These are phyloP conservation scores for Polyporus tsugae DNA, from an alignment of 1,284 basidiomycete genomes.

Conservation along the genomic window DNA sequence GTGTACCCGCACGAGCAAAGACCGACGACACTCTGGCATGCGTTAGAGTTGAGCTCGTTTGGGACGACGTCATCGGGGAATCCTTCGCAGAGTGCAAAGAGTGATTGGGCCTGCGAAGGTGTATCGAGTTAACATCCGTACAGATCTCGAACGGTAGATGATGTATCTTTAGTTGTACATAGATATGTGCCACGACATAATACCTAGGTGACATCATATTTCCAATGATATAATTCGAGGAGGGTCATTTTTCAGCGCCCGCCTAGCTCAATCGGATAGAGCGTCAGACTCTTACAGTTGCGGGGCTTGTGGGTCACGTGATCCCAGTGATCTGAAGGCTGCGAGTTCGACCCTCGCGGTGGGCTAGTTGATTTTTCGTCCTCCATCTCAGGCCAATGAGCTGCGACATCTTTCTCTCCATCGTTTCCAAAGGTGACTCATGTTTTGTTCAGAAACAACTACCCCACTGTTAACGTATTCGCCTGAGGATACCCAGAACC, in stretches of 20 bases:
- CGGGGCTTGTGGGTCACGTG: background rate
- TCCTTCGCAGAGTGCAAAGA: background rate
- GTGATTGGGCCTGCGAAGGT: background rate
- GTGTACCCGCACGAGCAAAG: background rate
- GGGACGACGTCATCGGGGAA: background rate
- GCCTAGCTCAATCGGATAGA: slow-evolving; percentile 90
- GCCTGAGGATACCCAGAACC: too few species aligned
- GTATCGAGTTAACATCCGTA: background rate
- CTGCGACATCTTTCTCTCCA: too few species aligned
- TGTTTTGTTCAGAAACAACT: too few species aligned
- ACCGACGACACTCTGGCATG: background rate
- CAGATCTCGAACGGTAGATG: background rate
- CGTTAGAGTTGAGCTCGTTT: background rate
- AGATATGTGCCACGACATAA: background rate
- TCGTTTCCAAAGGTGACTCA: too few species aligned
- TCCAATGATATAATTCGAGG: too few species aligned
- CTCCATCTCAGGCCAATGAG: too few species aligned
- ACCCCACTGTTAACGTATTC: too few species aligned
- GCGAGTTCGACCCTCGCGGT: slow-evolving; percentile 93
- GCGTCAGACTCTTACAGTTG: slow-evolving; percentile 71
- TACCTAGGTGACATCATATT: too few species aligned
- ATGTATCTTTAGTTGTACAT: background rate
- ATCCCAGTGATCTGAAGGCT: slow-evolving; percentile 73
- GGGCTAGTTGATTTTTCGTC: slow-evolving; percentile 62
- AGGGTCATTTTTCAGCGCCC: slow-evolving; percentile 52